Evolutionary conservation across 495 filamentous ascomycete species (phyloP).

Genomic region (Aspergillus leporis): DNA sequence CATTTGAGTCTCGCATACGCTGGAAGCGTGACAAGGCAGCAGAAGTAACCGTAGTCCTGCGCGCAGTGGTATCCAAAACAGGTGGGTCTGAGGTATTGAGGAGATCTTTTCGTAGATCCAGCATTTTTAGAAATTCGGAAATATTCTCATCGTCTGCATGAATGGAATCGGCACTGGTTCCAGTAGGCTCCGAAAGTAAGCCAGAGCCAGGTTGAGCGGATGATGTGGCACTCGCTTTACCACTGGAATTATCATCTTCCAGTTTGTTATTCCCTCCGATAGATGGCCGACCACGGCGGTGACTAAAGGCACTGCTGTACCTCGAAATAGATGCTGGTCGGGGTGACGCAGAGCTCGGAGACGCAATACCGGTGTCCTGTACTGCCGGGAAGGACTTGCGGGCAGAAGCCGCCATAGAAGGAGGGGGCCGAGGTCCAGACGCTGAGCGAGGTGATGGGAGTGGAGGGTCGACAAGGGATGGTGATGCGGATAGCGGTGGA

Average conservation of each 20-base stretch:
- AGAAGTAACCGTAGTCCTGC: constrained; percentile 56
- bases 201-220: constrained; percentile 88
- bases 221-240: constrained; percentile 80
- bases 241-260: constrained; percentile 90
- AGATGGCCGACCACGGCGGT: constrained; percentile 74
- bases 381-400: constrained; percentile 45
- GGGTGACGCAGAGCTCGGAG: constrained; percentile 69
- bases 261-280: constrained; percentile 68
- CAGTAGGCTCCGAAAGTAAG: constrained; percentile 71
- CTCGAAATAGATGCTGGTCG: constrained; percentile 68
- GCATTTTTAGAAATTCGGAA: constrained; percentile 83
- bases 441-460: constrained; percentile 65
- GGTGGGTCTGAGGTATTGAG: constrained; percentile 61
- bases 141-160: constrained; percentile 89
- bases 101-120: constrained; percentile 79
- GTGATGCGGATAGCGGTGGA: constrained; percentile 89
- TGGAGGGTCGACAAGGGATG: constrained; percentile 56
- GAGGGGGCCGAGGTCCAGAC: constrained; percentile 51
- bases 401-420: constrained; percentile 45
- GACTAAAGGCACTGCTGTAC: constrained; percentile 85
- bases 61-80: constrained; percentile 57
- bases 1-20: constrained; percentile 82
- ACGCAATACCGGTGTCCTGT: constrained; percentile 58
- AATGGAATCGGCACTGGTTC: constrained; percentile 74
- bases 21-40: constrained; percentile 77